Conservation (phyloP, 345 rosid genomes). For the Pugionium dolabratum region DNA sequence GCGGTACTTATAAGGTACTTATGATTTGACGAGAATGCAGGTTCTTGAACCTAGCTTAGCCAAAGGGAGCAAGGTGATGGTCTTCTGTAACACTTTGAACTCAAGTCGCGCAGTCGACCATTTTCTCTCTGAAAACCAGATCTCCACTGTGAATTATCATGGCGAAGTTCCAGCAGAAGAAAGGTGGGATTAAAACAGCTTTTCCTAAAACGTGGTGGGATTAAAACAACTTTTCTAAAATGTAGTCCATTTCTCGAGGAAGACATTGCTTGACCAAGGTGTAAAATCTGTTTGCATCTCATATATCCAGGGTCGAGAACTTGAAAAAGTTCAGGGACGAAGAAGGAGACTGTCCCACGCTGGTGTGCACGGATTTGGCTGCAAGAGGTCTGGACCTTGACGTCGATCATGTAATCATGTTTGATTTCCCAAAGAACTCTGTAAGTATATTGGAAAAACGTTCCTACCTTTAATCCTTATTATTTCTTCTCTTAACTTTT, state of each 20-base stretch:
- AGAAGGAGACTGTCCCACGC: constrained; percentile 87
- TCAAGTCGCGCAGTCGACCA: constrained; percentile 95
- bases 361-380: constrained; percentile 95
- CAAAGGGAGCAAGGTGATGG: constrained; percentile 94
- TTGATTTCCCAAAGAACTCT: constrained; percentile 88
- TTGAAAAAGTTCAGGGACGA: constrained; percentile 85
- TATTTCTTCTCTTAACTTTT: constrained; percentile 16
- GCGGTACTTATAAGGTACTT: constrained; percentile 18
- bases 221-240: too few species aligned
- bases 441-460: constrained; percentile 65
- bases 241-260: constrained; percentile 3
- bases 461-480: too few species aligned
- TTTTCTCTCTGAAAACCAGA: constrained; percentile 76
- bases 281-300: constrained; percentile 4
- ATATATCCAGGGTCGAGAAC: constrained; percentile 70
- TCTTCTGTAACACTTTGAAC: constrained; percentile 84
- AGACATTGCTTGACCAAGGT: too few species aligned
- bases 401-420: constrained; percentile 92
- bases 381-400: constrained; percentile 91
- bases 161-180: constrained; percentile 96
- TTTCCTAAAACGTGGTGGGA: constrained; percentile 7
- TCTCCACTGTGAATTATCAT: constrained; percentile 86
- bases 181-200: constrained; percentile 52
- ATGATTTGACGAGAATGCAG: constrained; percentile 48
- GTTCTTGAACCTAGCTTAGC: constrained; percentile 96